Evolutionary conservation across 257 asterid genomes (phyloP), one percentile per base, ranked within the genome.

Genomic region (Jacaranda copaia): DNA sequence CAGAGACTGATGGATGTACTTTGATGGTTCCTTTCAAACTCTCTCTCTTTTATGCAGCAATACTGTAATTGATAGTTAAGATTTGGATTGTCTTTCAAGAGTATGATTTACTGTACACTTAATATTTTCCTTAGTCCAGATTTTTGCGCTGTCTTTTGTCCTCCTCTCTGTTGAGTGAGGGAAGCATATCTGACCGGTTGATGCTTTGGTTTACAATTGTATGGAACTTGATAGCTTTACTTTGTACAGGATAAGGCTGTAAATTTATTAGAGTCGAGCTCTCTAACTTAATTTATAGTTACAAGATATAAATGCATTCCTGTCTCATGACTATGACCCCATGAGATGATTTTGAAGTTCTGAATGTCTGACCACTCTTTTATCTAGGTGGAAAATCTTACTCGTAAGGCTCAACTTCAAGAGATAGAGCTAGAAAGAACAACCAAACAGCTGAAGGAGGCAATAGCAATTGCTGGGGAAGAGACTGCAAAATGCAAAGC

Each of bases 401-500:
- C 85, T 59, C 88, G 81, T 76, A 92, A 87, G 87, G 92, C 97
- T 80, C 96, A 88, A 75, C 87, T 83, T 83, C 98, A 92, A 76
- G 97, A 94, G 75, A 40, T 84, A 56, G 94, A 92, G 85, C 90
- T 94, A 66, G 97, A 92, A 88, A 89, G 87, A 81, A 85, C 91
- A 73, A 86, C 91, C 51, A 89, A 86, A 72, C 97, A 92, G 84
- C 87, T 94, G 81, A 90, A 90, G 86, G 98, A 94, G 76, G 94
- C 98, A 69, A 87, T 88, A 66, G 76, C 89, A 68, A 84, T 90
- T 84, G 98, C 96, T 11, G 98, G 96, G 82, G 98, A 94, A 77
- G 98, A 94, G 89, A 89, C 92, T 82, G 92, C 94, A 53, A 94
- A 94, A 81, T 90, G 98, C 91, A 94, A 92, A 87, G 98, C 97